These are phyloP conservation scores for Trichoderma erinaceum DNA, from an alignment of 495 filamentous ascomycete species.

Conservation along the genomic window DNA sequence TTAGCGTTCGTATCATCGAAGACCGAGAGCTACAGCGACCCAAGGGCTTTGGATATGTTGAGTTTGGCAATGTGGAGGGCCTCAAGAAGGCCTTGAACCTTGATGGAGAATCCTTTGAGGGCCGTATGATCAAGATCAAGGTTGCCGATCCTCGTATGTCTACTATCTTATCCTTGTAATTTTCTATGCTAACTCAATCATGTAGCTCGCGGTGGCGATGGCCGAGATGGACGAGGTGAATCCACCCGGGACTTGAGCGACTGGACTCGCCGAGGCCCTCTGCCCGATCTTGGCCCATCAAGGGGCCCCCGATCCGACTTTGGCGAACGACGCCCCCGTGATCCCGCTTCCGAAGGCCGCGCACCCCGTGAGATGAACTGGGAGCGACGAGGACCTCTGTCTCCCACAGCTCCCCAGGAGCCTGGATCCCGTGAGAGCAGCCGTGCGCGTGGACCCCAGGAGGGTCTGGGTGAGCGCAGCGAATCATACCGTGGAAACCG, in stretches of 20 bases:
- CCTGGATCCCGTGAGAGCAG: constrained; percentile 62
- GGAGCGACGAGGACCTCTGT: constrained; percentile 91
- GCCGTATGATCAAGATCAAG: constrained; percentile 77
- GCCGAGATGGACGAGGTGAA: constrained; percentile 39
- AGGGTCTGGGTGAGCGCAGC: constrained; percentile 42
- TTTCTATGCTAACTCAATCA: constrained; percentile 6
- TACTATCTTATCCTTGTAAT: constrained; percentile 14
- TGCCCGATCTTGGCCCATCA: constrained; percentile 33
- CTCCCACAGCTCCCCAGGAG: constrained; percentile 51
- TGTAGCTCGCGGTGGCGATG: constrained; percentile 17
- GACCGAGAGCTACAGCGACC: constrained; percentile 86
- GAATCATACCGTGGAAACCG: constrained; percentile 51
- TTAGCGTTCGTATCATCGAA: constrained; percentile 90
- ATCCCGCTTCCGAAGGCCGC: constrained; percentile 64
- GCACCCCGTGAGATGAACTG: constrained; percentile 80
- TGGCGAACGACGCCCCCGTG: constrained; percentile 25
- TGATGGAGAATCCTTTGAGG: constrained; percentile 72
- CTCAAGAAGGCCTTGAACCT: constrained; percentile 85
- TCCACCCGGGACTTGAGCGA: constrained; percentile 60
- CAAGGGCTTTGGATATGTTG: constrained; percentile 97
- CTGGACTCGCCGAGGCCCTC: constrained; percentile 87
- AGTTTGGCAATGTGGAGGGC: constrained; percentile 82
- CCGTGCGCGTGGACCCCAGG: constrained; percentile 55
- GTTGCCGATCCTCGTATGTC: constrained; percentile 42
- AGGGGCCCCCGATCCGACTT: constrained; percentile 40